phyloP scores from a whole-genome alignment of 352 stramenopile genomes.

The Blastocystis hominis region DNA sequence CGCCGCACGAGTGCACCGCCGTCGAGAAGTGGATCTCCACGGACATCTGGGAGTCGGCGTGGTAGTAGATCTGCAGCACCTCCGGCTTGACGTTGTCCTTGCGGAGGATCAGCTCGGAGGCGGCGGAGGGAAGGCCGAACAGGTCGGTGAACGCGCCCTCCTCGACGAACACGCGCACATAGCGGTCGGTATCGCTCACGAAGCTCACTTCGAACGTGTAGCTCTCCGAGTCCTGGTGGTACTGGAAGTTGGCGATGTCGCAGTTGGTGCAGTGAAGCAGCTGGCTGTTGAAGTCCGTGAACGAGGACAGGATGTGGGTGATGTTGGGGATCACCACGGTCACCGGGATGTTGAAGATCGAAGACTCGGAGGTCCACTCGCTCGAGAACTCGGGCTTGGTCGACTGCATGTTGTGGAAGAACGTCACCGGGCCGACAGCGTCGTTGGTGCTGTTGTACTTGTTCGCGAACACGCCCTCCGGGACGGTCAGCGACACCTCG shows the following conservation, averaged over 20 bases:
- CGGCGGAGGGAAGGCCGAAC: not conserved
- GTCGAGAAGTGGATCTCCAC: slow-evolving; percentile 5
- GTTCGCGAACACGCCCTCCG: not conserved
- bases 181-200: not conserved
- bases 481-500: not conserved
- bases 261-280: slow-evolving; percentile 36
- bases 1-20: slow-evolving; percentile 14
- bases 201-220: slow-evolving; percentile 43
- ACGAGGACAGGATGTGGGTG: not conserved
- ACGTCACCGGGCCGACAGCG: not conserved
- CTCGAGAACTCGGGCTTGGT: not conserved
- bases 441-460: slow-evolving; percentile 2
- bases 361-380: not conserved
- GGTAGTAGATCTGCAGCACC: not conserved
- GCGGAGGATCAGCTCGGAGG: not conserved
- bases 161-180: not conserved
- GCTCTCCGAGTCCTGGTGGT: not conserved
- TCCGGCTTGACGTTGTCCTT: not conserved
- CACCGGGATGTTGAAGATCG: not conserved
- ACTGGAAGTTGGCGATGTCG: not conserved
- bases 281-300: not conserved
- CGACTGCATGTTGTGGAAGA: not conserved
- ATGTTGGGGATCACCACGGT: not conserved
- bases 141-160: not conserved
- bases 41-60: not conserved